Base-by-base conservation (phyloP, 2,329 filamentous ascomycete genomes). In the Aspergillus brunneoviolaceus region DNA sequence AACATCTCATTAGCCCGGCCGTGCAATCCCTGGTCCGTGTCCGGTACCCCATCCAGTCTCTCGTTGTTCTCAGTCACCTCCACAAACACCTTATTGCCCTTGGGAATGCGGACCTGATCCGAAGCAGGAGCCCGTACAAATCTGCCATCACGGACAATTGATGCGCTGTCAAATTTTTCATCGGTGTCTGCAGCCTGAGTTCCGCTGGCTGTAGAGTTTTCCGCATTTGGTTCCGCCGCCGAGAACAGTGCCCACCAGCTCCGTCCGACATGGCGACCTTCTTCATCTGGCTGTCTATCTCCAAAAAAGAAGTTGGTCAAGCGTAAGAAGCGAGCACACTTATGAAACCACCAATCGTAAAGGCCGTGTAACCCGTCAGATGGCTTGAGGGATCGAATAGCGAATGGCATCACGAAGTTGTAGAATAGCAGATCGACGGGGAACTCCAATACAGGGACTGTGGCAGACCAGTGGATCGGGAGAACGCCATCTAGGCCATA, bases 341-440 rank as follows among this genome's bases (percentile, higher is more conserved):
- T 87, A 66, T 89, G 88, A 79, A 99, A 96, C 92, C 95, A 99
- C 94, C 94, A 98, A 7, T 87, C 88, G 73, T 96, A 99, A 82
- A 97, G 89, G 57, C 84, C 81, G 67, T 96, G 90, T 3, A 99
- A 80, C 0, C 87, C 89, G 70, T 96, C 90, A 55, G 91, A 92
- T 2, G 94, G 93, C 72, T 90, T 91, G 76, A 96, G 89, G 67
- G 92, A 88, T 67, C 86, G 89, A 67, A 98, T 86, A 12, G 93
- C 88, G 52, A 96, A 79, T 0, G 95, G 95, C 82, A 97, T 95
- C 51, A 97, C 80, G 74, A 97, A 96, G 76, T 98, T 98, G 82
- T 97, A 99, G 73, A 98, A 95, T 16, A 99, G 81, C 2, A 99
- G 82, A 71, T 99, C 94, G 62, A 96, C 86, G 0, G 95, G 95